Evolutionary conservation across 305 asterid genomes (phyloP).

Genomic region (Withania somnifera): DNA sequence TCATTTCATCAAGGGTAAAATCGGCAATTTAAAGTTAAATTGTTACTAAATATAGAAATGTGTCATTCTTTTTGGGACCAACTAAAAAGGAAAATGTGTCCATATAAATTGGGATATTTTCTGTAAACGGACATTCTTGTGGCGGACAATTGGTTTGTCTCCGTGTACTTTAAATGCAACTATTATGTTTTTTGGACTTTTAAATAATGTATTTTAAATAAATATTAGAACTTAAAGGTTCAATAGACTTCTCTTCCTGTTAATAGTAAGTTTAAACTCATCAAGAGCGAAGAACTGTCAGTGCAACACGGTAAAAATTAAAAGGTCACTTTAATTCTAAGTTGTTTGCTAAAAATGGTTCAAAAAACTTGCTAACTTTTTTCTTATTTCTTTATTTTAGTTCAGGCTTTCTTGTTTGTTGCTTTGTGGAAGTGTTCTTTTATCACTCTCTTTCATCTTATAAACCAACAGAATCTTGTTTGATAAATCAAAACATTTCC

Average conservation of each 20-base stretch:
- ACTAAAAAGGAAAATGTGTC: no score
- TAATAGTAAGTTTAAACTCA: neutral
- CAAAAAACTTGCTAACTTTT: neutral
- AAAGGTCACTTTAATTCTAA: neutral
- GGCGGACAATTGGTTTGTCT: constrained; percentile 91
- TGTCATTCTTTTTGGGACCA: no score
- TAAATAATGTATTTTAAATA: neutral
- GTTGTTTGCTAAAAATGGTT: neutral
- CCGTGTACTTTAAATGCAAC: neutral
- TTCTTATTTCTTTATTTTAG: neutral
- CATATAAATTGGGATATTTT: constrained; percentile 83
- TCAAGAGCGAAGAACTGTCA: neutral
- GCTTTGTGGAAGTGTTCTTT: neutral
- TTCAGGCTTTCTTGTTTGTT: neutral
- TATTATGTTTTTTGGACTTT: constrained; percentile 2
- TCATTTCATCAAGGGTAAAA: no score
- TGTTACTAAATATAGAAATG: no score
- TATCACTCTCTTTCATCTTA: neutral
- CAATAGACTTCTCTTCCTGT: neutral
- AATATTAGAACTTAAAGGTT: neutral
- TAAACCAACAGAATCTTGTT: neutral
- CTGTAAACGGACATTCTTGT: constrained; percentile 81
- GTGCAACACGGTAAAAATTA: neutral
- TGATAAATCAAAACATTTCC: neutral
- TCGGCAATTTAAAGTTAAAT: no score